Evolutionary conservation across 495 filamentous ascomycete species (phyloP).

Genomic region (Evernia prunastri): DNA sequence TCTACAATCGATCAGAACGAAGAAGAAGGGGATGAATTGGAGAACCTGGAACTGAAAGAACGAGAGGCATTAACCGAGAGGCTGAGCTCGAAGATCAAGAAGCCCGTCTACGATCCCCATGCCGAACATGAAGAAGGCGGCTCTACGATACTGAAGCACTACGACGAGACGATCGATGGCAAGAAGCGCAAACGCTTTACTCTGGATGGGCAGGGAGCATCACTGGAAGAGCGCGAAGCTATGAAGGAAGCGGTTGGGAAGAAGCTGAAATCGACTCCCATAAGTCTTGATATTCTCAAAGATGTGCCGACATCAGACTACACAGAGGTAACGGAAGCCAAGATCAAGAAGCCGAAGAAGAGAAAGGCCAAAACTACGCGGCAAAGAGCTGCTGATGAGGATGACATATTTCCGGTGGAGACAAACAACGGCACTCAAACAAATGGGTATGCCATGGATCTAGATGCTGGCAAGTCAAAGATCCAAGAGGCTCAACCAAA

Average conservation of each 20-base stretch:
- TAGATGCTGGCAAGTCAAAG: slow-evolving; percentile 50
- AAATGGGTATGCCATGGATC: slow-evolving; percentile 62
- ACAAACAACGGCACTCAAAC: slow-evolving; percentile 34
- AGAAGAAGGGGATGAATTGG: slow-evolving; percentile 86
- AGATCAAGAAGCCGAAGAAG: slow-evolving; percentile 90
- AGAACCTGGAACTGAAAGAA: slow-evolving; percentile 73
- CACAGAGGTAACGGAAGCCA: slow-evolving; percentile 74
- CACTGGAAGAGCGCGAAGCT: slow-evolving; percentile 55
- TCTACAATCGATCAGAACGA: slow-evolving; percentile 77
- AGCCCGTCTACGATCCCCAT: slow-evolving; percentile 80
- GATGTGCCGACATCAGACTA: slow-evolving; percentile 77
- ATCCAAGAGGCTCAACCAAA: slow-evolving; percentile 31
- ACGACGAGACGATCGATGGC: slow-evolving; percentile 90
- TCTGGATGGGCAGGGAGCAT: slow-evolving; percentile 66
- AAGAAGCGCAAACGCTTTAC: slow-evolving; percentile 89
- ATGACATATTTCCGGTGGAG: slow-evolving; percentile 55
- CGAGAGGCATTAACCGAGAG: slow-evolving; percentile 69
- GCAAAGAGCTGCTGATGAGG: slow-evolving; percentile 62
- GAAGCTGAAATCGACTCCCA: slow-evolving; percentile 57
- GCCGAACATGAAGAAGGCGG: slow-evolving; percentile 58
- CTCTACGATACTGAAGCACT: slow-evolving; percentile 65
- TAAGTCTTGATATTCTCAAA: slow-evolving; percentile 67
- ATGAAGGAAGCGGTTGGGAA: slow-evolving; percentile 51
- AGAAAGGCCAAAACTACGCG: slow-evolving; percentile 76
- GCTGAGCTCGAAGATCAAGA: slow-evolving; percentile 84